Conservation (phyloP, 805 yeast species). For the Candida pini region DNA sequence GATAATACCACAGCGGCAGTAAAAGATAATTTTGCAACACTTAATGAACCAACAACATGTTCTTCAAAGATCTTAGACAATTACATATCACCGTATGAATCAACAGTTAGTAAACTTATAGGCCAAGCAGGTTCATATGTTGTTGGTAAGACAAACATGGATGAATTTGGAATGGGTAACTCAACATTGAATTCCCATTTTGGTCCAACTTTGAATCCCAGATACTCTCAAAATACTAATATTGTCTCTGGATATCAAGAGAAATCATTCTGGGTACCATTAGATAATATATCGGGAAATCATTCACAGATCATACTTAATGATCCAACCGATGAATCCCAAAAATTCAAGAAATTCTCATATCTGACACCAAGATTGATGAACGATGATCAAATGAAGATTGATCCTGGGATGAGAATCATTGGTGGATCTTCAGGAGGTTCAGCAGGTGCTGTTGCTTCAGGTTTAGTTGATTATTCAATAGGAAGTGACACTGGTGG, state of each 20-base stretch:
- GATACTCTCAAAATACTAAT: constrained; percentile 19
- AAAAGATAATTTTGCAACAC: constrained; percentile 80
- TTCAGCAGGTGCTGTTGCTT: constrained; percentile 86
- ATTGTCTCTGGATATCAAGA: constrained; percentile 19
- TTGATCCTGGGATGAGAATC: constrained; percentile 29
- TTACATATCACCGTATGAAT: constrained; percentile 73
- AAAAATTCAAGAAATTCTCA: constrained; percentile 4
- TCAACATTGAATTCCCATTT: constrained; percentile 48
- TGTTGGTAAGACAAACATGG: constrained; percentile 85
- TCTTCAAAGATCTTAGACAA: constrained; percentile 57
- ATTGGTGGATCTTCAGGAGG: constrained; percentile 98
- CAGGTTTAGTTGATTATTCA: constrained; percentile 63
- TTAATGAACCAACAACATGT: constrained; percentile 64
- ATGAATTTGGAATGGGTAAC: constrained; percentile 98
- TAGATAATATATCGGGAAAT: constrained; percentile 1
- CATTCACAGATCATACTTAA: constrained; percentile 36
- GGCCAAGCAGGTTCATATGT: constrained; percentile 43
- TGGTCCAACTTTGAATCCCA: constrained; percentile 57
- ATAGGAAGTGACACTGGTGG: constrained; percentile 98
- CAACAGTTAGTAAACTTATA: constrained; percentile 64
- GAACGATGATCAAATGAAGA: constrained; percentile 5
- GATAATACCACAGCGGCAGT: constrained; percentile 39
- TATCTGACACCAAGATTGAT: constrained; percentile 16
- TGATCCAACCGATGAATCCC: constrained; percentile 25
- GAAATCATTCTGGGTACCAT: constrained; percentile 21